Evolutionary conservation across 768 basidiomycete species (phyloP).

Genomic region (Suillus placidus): DNA sequence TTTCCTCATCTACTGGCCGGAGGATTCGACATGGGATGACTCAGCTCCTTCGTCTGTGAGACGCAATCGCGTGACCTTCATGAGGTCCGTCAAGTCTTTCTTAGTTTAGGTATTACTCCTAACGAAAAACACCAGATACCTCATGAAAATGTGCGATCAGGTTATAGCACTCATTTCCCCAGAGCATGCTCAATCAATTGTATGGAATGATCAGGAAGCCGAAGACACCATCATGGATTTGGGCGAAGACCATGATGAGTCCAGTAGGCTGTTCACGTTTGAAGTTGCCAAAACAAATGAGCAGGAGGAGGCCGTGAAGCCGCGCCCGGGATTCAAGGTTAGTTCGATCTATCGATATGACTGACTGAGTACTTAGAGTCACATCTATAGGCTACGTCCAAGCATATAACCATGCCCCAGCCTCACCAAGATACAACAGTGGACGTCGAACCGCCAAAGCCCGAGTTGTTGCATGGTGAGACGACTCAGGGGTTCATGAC

Average conservation of each 20-base stretch:
- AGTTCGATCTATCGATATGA: conserved; percentile 1
- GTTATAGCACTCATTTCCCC: conserved; percentile 52
- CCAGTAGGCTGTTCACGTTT: conserved; percentile 54
- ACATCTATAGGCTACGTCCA: conserved; percentile 17
- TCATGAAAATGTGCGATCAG: conserved; percentile 62
- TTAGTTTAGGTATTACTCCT: background rate
- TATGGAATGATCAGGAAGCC: conserved; percentile 43
- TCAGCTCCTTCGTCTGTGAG: conserved; percentile 44
- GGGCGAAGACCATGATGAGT: conserved; percentile 42
- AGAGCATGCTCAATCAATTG: conserved; percentile 46
- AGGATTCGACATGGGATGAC: conserved; percentile 61
- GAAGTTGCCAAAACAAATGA: conserved; percentile 59
- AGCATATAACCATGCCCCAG: conserved; percentile 16
- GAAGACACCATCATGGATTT: conserved; percentile 24
- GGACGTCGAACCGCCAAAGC: conserved; percentile 17
- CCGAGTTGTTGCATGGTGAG: conserved; percentile 43
- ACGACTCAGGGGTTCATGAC: conserved; percentile 44
- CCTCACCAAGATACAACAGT: conserved; percentile 11
- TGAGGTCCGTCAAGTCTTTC: conserved; percentile 45
- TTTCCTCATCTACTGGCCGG: conserved; percentile 66
- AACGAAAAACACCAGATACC: conserved; percentile 43
- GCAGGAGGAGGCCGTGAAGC: conserved; percentile 52
- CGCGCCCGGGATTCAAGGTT: conserved; percentile 50
- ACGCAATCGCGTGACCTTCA: conserved; percentile 61
- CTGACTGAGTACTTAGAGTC: background rate